Evolutionary conservation across 1,139 yeast genomes (phyloP).

Genomic region (Wickerhamomyces sp.): DNA sequence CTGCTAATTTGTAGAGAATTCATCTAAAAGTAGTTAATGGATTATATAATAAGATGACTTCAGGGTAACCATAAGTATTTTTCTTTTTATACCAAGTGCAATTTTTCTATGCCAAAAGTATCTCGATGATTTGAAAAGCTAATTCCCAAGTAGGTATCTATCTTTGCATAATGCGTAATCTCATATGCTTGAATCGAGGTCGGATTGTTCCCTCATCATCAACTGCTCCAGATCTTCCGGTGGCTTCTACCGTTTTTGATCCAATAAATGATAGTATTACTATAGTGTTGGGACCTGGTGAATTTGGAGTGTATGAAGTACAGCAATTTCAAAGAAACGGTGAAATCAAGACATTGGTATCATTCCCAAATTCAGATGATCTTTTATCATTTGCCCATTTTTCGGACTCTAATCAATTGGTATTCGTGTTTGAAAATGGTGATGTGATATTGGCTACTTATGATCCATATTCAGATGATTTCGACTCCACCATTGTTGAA

Average conservation of each 20-base stretch:
- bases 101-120: background rate
- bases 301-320: constrained; percentile 52
- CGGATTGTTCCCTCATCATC: constrained; percentile 41
- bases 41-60: constrained; percentile 3
- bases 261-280: constrained; percentile 71
- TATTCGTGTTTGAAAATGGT: constrained; percentile 61
- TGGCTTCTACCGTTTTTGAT: constrained; percentile 64
- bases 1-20: constrained; percentile 7
- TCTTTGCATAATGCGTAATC: constrained; percentile 41
- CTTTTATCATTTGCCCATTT: constrained; percentile 57
- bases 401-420: constrained; percentile 57
- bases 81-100: no score
- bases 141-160: background rate
- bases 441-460: constrained; percentile 69
- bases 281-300: constrained; percentile 58
- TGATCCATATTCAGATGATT: constrained; percentile 35
- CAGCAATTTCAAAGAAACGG: constrained; percentile 63
- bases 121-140: background rate
- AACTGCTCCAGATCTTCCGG: constrained; percentile 55
- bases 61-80: constrained; percentile 2
- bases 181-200: constrained; percentile 57
- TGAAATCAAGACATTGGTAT: constrained; percentile 45
- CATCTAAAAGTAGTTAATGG: background rate
- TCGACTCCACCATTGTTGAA: constrained; percentile 56
- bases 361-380: constrained; percentile 42